Evolutionary conservation across 306 rosid species (phyloP).

Genomic region (Senna tora): DNA sequence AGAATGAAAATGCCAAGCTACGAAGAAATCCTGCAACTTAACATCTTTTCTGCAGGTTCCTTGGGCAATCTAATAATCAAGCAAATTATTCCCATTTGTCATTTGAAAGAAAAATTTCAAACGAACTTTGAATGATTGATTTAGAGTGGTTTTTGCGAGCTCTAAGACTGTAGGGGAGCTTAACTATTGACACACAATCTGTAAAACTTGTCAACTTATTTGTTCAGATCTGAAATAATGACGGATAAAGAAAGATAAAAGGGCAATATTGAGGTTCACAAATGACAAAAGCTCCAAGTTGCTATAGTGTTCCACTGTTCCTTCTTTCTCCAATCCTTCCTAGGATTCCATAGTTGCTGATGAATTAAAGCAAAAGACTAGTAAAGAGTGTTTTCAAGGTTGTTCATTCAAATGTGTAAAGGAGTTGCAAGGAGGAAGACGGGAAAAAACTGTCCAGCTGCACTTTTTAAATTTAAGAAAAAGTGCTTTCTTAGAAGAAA

Average conservation of each 20-base stretch:
- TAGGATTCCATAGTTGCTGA: not conserved
- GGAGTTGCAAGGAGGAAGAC: slow-evolving; percentile 4
- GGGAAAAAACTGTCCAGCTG: not conserved
- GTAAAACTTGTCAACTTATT: slow-evolving; percentile 3
- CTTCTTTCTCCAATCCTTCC: not conserved
- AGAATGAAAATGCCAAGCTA: not conserved
- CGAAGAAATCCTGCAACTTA: not conserved
- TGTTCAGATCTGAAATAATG: not conserved
- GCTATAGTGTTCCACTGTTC: slow-evolving; percentile 11
- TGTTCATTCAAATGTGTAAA: not conserved
- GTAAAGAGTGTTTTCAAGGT: not conserved
- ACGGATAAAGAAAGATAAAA: not conserved
- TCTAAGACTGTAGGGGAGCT: not conserved
- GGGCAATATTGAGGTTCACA: not conserved
- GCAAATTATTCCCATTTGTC: not conserved
- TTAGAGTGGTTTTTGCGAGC: slow-evolving; percentile 1
- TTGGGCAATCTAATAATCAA: not conserved
- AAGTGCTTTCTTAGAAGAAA: not conserved
- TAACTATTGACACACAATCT: not conserved
- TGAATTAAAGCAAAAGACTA: slow-evolving; percentile 14
- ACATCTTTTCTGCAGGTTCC: slow-evolving; percentile 16
- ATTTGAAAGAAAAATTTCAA: not conserved
- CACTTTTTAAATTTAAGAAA: not conserved
- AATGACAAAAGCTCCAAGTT: not conserved
- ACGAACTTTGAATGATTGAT: not conserved